These are phyloP conservation scores for Fusarium zealandicum DNA, from an alignment of 2,329 filamentous ascomycete genomes.

Conservation along the genomic window DNA sequence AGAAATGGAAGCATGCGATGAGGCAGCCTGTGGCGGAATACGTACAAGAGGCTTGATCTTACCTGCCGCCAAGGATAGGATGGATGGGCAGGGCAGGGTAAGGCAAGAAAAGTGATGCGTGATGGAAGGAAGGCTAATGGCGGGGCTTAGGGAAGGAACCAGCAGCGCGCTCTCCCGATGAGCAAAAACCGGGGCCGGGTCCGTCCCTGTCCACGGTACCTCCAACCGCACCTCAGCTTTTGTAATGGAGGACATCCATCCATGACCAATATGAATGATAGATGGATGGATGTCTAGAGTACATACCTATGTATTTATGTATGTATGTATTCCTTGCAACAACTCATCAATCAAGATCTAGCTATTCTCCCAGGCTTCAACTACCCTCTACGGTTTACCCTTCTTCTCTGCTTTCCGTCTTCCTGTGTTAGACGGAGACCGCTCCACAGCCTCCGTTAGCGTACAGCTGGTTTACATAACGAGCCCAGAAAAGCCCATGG, in stretches of 20 bases:
- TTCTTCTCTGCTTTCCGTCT: background rate
- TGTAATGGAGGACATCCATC: no score
- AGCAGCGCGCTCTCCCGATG: slow-evolving; percentile 23
- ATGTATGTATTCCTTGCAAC: background rate
- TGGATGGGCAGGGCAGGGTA: slow-evolving; percentile 8
- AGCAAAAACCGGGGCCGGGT: background rate
- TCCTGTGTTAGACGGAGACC: background rate
- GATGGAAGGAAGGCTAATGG: no score
- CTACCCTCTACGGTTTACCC: background rate
- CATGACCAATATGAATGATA: no score
- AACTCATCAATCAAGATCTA: no score
- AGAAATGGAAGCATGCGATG: slow-evolving; percentile 8
- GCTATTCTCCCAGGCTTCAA: background rate
- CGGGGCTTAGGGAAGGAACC: slow-evolving; percentile 28
- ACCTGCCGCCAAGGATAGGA: background rate
- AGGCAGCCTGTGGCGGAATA: background rate
- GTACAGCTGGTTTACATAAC: slow-evolving; percentile 10
- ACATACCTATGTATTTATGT: no score
- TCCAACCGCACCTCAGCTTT: no score
- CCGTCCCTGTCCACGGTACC: no score
- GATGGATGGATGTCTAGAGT: no score
- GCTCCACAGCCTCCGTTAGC: slow-evolving; percentile 6
- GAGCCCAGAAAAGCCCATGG: background rate
- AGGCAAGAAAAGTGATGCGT: slow-evolving; percentile 12
- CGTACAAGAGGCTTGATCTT: background rate